These are phyloP conservation scores for Mucor sp. DNA, from an alignment of 371 early-diverging fungal species.

Conservation along the genomic window DNA sequence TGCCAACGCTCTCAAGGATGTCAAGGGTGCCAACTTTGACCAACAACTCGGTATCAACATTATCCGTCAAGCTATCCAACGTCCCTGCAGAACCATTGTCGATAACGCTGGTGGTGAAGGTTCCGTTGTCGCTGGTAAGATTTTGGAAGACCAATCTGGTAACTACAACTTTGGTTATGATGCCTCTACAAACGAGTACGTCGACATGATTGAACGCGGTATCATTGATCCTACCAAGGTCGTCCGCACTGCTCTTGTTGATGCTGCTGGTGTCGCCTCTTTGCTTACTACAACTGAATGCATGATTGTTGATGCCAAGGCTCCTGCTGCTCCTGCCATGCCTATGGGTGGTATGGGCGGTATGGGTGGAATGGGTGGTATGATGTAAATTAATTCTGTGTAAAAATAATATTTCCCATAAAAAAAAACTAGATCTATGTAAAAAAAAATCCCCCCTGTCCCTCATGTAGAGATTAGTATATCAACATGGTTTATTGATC, in stretches of 20 bases:
- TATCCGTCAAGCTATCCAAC: slow-evolving; percentile 89
- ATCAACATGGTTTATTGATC: neutral
- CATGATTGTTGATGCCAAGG: slow-evolving; percentile 95
- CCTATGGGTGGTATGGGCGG: slow-evolving; percentile 36
- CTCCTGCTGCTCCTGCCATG: slow-evolving; percentile 54
- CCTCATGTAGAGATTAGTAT: slow-evolving; percentile 1
- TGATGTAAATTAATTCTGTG: slow-evolving; percentile 20
- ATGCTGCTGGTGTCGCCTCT: slow-evolving; percentile 95
- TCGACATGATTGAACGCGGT: slow-evolving; percentile 94
- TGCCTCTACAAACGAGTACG: slow-evolving; percentile 89
- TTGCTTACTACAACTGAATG: slow-evolving; percentile 95
- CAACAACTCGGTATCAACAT: slow-evolving; percentile 96
- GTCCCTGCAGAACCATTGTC: slow-evolving; percentile 92
- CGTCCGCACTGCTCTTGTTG: slow-evolving; percentile 94
- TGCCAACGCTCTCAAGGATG: slow-evolving; percentile 69
- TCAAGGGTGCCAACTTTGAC: slow-evolving; percentile 95
- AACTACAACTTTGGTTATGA: slow-evolving; percentile 93
- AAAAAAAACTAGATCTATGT: slow-evolving; percentile 1
- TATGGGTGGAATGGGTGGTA: slow-evolving; percentile 58
- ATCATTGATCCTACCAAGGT: slow-evolving; percentile 98
- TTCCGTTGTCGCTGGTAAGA: slow-evolving; percentile 93
- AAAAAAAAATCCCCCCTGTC: neutral
- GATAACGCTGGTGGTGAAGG: slow-evolving; percentile 97
- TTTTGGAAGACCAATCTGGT: slow-evolving; percentile 73
- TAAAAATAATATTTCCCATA: neutral